These are phyloP conservation scores for Galeopsis tetrahit DNA, from an alignment of 257 asterid species.

Conservation along the genomic window DNA sequence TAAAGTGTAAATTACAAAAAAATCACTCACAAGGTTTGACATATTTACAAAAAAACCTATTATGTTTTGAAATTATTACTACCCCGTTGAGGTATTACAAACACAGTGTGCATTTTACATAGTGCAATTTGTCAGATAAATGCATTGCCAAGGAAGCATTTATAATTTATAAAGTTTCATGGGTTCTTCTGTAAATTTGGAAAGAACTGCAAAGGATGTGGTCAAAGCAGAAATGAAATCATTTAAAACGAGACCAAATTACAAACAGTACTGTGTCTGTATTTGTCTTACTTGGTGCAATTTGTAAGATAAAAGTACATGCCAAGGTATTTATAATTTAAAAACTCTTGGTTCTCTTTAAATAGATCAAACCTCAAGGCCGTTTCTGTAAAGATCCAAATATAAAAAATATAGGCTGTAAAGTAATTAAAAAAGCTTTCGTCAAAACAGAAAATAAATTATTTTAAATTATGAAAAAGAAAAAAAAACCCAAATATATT, in stretches of 20 bases:
- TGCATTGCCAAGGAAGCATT: not conserved
- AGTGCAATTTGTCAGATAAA: not conserved
- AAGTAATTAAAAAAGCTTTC: not conserved
- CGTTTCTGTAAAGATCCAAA: not conserved
- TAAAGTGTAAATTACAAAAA: not conserved
- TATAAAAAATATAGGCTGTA: slow-evolving; percentile 5
- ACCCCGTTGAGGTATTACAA: not conserved
- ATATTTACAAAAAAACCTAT: not conserved
- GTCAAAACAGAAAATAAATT: not conserved
- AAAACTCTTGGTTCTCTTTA: not conserved
- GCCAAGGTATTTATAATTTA: not conserved
- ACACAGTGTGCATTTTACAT: not conserved
- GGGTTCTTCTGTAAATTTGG: not conserved
- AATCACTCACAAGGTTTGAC: not conserved
- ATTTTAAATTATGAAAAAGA: slow-evolving; percentile 22
- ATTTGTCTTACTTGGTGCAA: not conserved
- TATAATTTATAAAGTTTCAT: not conserved
- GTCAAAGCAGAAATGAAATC: not conserved
- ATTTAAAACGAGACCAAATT: slow-evolving; percentile 18
- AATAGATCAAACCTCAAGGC: not conserved
- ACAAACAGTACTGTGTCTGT: not conserved
- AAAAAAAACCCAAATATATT: not conserved
- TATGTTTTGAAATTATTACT: not conserved
- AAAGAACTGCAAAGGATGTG: not conserved
- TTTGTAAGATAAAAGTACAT: not conserved